phyloP scores from a whole-genome alignment of 2,329 filamentous ascomycete genomes.

The Akanthomyces dipterigenus region DNA sequence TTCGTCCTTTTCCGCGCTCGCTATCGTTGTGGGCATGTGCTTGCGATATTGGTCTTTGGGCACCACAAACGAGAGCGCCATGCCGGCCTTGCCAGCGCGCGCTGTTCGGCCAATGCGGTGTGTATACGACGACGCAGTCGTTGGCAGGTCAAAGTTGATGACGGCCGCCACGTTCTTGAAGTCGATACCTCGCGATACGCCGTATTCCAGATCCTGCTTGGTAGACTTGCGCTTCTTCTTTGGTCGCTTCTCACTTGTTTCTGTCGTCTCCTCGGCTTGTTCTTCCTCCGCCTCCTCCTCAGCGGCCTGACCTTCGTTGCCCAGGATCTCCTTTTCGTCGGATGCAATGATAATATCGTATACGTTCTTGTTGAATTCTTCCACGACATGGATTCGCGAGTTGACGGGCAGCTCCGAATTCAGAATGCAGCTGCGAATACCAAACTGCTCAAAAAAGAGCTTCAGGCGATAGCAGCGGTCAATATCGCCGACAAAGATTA shows the following conservation, averaged over 20 bases:
- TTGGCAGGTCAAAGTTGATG: conserved; percentile 93
- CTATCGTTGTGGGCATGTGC: conserved; percentile 77
- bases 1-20: conserved; percentile 75
- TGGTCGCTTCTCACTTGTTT: conserved; percentile 21
- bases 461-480: conserved; percentile 87
- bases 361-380: conserved; percentile 93
- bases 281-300: conserved; percentile 39
- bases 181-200: conserved; percentile 88
- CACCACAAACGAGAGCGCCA: conserved; percentile 92
- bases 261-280: conserved; percentile 22
- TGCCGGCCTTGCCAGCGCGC: conserved; percentile 82
- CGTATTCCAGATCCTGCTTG: conserved; percentile 77
- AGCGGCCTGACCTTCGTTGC: conserved; percentile 46
- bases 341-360: conserved; percentile 98
- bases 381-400: conserved; percentile 85
- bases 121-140: conserved; percentile 85
- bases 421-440: conserved; percentile 84
- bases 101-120: conserved; percentile 93
- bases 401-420: conserved; percentile 95
- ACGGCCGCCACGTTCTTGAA: conserved; percentile 94
- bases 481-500: conserved; percentile 69
- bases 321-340: conserved; percentile 75
- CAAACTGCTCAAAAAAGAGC: conserved; percentile 94
- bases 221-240: conserved; percentile 60
- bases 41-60: conserved; percentile 77